Percentiles rank a stretch among this genome's conserved stretches.
Evolutionary conservation across 352 stramenopile genomes (phyloP).

Genomic region (Aphanomyces cochlioides): DNA sequence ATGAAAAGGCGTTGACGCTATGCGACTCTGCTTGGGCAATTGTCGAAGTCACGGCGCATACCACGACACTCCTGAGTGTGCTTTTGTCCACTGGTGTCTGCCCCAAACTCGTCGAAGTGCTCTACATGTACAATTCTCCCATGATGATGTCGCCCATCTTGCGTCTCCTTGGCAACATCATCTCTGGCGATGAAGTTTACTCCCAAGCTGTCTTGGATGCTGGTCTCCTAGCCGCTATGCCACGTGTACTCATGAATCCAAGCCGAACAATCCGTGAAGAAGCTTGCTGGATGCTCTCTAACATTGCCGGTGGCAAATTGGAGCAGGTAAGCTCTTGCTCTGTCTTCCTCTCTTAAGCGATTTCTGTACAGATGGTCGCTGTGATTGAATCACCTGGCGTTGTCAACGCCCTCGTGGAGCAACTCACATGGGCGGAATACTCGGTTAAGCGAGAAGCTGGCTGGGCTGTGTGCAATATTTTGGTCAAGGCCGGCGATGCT

Average conservation of each 20-base stretch:
- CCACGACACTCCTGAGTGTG: constrained; percentile 53
- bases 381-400: constrained; percentile 72
- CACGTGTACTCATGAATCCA: constrained; percentile 75
- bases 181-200: constrained; percentile 71
- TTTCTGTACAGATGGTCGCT: constrained; percentile 38
- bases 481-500: constrained; percentile 57
- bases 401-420: constrained; percentile 60
- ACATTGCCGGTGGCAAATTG: constrained; percentile 70
- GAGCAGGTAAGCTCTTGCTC: constrained; percentile 41
- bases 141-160: constrained; percentile 78
- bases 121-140: constrained; percentile 80
- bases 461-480: constrained; percentile 85
- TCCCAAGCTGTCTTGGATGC: constrained; percentile 75
- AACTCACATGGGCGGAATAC: constrained; percentile 86
- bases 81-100: constrained; percentile 64
- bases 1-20: constrained; percentile 82
- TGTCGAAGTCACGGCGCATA: constrained; percentile 77
- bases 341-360: neutral
- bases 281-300: constrained; percentile 84
- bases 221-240: constrained; percentile 73
- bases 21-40: constrained; percentile 83
- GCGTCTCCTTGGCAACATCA: constrained; percentile 75
- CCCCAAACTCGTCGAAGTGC: constrained; percentile 67
- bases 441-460: constrained; percentile 79
- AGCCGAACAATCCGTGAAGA: constrained; percentile 78